Base-by-base conservation (phyloP, 73 alveolate genomes). In the Paramecium sexaurelia region DNA sequence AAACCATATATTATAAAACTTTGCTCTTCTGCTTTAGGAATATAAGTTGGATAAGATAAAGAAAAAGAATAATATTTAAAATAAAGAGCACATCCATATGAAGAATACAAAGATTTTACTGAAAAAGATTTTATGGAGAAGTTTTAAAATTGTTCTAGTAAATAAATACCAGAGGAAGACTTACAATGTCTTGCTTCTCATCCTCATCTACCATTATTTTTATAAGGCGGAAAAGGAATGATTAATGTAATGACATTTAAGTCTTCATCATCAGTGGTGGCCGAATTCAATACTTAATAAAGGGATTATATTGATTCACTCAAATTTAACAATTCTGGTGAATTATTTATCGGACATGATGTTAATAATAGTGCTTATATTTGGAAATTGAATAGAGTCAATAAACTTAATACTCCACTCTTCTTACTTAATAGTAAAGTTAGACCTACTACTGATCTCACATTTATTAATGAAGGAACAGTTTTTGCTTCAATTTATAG, bases 291-390 rank as follows among this genome's bases (percentile, higher is more conserved):
- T 24, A 78, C 90, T 1, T 7, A 45, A 17, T 39, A 78, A 7
- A 78, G 43, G 19, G 90, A 78, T 39, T 78, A 78, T 40, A 11
- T 78, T 13, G 90, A 78, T 39, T 29, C 19, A 5, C 71, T 78
- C 7, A 78, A 78, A 36, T 78, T 78, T 33, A 78, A 78, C 7
- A 78, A 78, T 24, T 19, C 68, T 5, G 90, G 90, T 13, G 90
- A 78, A 78, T 41, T 78, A 36, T 78, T 78, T 45, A 29, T 78
- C 13, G 90, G 75, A 20, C 90, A 78, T 45, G 90, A 78, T 78
- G 43, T 78, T 8, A 40, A 29, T 22, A 78, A 78, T 78, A 78
- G 55, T 45, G 68, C 90, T 13, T 78, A 41, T n/a, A 41, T 78
- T 10, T 78, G 90, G 90, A 78, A 78, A 43, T 20, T 78, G 55